Base-by-base conservation (phyloP, 2,329 filamentous ascomycete species). In the Alternaria sp. region DNA sequence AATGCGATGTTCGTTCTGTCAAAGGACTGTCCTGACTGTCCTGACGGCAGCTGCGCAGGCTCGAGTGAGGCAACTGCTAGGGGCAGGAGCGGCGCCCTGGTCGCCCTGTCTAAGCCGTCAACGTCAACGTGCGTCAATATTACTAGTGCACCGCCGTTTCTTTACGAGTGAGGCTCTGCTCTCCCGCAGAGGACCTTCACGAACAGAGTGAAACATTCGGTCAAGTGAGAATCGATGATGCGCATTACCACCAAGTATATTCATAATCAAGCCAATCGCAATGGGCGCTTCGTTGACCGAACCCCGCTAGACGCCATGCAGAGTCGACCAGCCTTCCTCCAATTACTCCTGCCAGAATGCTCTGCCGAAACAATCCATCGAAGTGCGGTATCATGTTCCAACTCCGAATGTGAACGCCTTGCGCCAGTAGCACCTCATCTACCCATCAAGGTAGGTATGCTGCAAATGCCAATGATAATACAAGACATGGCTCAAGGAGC, bases 341-440 rank as follows among this genome's bases (percentile, higher is more conserved):
- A 62, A 58, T 61, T 66, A 69, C 69, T 67, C 69, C 69, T 65
- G 64, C 66, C 62, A 66, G 68, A 26, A 66, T 70, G 61, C 66
- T 66, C 50, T 62, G 61, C 61, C 40, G 61, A 64, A 65, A 61
- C 45, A 57, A 59, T 17, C 15, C 36, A 50, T 66, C 21, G 46
- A 57, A 30, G 57, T 47, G 43, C 54, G 56, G 17, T 61, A 59
- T 43, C 49, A 21, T 25, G 52, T 52, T 32, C 44, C 47, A 23
- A 15, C 50, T 28, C 17, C 19, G 13, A 32, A 45, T 57, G 40
- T 61, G 30, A 62, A 61, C 61, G 52, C 57, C 62, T 57, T 69
- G 66, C 69, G 54, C 71, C 69, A 47, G 28, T 58, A 63, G 59
- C 49, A 63, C 54, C 62, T 54, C 57, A 26, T 59, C 66, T 52